A percentile compares a stretch with the other conserved stretches of the same genome.
Evolutionary conservation across 768 basidiomycete genomes (phyloP).

Genomic region (Sporobolomyces pararoseus): DNA sequence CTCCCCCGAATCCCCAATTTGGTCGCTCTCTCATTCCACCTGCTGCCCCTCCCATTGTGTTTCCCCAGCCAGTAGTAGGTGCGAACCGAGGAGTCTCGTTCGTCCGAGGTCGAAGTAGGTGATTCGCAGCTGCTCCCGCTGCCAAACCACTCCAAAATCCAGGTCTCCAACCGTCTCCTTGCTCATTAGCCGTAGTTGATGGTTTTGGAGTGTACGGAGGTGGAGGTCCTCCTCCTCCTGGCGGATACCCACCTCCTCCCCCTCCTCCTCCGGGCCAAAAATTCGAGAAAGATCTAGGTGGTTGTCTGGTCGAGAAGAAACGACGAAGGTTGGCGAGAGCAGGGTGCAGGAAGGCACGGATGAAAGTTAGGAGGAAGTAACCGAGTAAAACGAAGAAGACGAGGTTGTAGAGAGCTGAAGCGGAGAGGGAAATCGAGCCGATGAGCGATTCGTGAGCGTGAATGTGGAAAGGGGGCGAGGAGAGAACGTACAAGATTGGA

Average conservation of each 20-base stretch:
- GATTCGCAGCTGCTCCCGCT: slow-evolving; percentile 58
- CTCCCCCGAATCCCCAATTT: slow-evolving; percentile 52
- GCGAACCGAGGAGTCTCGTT: too few relatives aligned
- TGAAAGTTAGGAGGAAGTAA: slow-evolving; percentile 2
- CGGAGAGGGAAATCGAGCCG: too few relatives aligned
- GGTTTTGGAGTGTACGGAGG: slow-evolving; percentile 55
- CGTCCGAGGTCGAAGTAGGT: slow-evolving; percentile 46
- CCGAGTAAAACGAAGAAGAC: slow-evolving; percentile 1
- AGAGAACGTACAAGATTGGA: background rate
- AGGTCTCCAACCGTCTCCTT: slow-evolving; percentile 56
- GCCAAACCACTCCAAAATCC: slow-evolving; percentile 85
- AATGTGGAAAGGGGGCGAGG: background rate
- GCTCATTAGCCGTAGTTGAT: slow-evolving; percentile 50
- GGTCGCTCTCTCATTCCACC: slow-evolving; percentile 51
- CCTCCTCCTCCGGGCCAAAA: background rate
- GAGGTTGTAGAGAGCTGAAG: slow-evolving; percentile 12
- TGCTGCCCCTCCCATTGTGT: background rate
- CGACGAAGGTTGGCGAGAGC: background rate
- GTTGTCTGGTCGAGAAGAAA: background rate
- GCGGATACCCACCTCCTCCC: slow-evolving; percentile 2
- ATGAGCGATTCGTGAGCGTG: background rate
- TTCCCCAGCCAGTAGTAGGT: background rate
- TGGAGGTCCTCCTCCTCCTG: slow-evolving; percentile 9
- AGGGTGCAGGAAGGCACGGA: background rate
- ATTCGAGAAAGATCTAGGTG: background rate